These are phyloP conservation scores for Arabidopsis lyrata DNA, from an alignment of 441 rosid species.

Conservation along the genomic window DNA sequence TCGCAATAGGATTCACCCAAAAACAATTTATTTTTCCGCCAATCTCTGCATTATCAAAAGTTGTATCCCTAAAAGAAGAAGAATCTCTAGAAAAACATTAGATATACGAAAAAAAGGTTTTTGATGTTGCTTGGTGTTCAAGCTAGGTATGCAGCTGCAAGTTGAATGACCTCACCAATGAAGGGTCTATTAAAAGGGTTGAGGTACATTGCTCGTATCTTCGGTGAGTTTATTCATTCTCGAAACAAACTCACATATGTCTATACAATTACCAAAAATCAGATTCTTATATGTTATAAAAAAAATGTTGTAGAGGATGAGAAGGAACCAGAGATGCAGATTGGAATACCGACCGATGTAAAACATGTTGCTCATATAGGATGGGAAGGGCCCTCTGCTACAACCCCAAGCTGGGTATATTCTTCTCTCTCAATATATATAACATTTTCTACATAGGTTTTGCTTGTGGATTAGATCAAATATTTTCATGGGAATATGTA, in stretches of 20 bases:
- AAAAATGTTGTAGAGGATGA: conserved; percentile 63
- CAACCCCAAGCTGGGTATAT: conserved; percentile 85
- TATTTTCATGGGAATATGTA: neutral
- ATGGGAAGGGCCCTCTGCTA: conserved; percentile 84
- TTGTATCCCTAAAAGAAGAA: neutral
- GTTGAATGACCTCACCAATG: conserved; percentile 41
- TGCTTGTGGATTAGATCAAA: neutral
- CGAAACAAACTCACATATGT: neutral
- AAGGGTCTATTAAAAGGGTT: conserved; percentile 46
- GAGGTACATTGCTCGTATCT: conserved; percentile 48
- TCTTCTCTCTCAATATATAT: neutral
- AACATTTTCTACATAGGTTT: neutral
- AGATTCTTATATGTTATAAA: neutral
- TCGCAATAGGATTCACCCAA: conserved; percentile 6
- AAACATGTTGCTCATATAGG: conserved; percentile 99
- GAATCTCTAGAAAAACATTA: neutral
- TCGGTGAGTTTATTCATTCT: conserved; percentile 39
- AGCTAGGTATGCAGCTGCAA: conserved; percentile 38
- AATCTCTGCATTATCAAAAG: too few species aligned
- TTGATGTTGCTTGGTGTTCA: conserved; percentile 22
- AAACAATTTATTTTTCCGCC: neutral
- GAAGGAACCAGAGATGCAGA: conserved; percentile 84
- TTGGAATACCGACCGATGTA: conserved; percentile 94
- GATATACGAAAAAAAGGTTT: neutral
- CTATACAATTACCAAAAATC: neutral